Conservation (phyloP, 1,139 yeast species). For the Spencermartinsiella ligniputridi region DNA sequence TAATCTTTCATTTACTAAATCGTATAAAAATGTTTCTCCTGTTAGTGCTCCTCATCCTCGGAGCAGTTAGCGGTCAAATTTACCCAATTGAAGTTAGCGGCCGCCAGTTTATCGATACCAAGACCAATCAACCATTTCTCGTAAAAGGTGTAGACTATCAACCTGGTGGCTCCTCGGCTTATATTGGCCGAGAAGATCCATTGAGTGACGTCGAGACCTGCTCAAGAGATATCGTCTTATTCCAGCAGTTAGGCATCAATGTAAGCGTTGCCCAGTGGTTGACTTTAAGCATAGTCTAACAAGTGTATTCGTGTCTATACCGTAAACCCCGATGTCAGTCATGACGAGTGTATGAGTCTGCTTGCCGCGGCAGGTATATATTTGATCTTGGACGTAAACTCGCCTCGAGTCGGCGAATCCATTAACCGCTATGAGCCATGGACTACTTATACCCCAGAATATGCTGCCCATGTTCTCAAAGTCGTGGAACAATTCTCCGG, state of each 20-base stretch:
- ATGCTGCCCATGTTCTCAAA: constrained; percentile 71
- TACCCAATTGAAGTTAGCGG: constrained; percentile 48
- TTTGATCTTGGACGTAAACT: constrained; percentile 82
- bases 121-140: constrained; percentile 78
- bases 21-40: no score
- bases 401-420: constrained; percentile 74
- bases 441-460: constrained; percentile 66
- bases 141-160: constrained; percentile 82
- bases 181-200: constrained; percentile 53
- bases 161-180: constrained; percentile 82
- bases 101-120: constrained; percentile 67
- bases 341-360: constrained; percentile 87
- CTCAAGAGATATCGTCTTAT: constrained; percentile 67
- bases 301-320: constrained; percentile 87
- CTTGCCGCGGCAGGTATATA: constrained; percentile 91
- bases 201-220: constrained; percentile 65
- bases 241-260: constrained; percentile 74
- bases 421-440: constrained; percentile 86
- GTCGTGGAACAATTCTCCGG: constrained; percentile 77
- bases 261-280: constrained; percentile 43
- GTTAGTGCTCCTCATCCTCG: neutral
- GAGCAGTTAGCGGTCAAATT: constrained; percentile 7
- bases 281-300: constrained; percentile 77
- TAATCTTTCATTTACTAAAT: no score
- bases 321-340: constrained; percentile 75